Evolutionary conservation across 352 stramenopile genomes (phyloP).

Genomic region (Pythium sp.): DNA sequence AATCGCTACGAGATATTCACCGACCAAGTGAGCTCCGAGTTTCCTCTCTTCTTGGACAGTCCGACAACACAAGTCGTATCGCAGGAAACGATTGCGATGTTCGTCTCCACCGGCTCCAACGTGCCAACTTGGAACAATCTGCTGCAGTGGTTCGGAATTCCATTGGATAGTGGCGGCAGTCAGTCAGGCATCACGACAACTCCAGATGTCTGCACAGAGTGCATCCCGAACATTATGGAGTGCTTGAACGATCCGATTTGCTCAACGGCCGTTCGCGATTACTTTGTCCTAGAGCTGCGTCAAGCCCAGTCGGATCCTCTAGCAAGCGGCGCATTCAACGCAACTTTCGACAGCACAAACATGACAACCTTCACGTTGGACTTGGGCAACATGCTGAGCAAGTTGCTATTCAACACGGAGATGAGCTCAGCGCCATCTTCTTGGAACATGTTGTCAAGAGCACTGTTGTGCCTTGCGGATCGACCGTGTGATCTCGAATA

Average conservation of each 20-base stretch:
- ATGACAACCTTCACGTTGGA: neutral
- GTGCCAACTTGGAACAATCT: constrained; percentile 1
- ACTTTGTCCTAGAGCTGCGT: neutral
- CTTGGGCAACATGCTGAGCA: neutral
- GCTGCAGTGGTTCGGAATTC: constrained; percentile 4
- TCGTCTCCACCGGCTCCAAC: neutral
- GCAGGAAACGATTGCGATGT: neutral
- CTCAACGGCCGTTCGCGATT: neutral
- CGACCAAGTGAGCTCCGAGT: neutral
- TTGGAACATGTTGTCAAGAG: neutral
- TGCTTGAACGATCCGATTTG: constrained; percentile 7
- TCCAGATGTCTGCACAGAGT: constrained; percentile 2
- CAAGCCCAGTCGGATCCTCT: neutral
- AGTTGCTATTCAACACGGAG: neutral
- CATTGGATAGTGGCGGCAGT: neutral
- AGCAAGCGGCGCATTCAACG: neutral
- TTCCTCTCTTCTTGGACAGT: neutral
- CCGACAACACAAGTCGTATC: neutral
- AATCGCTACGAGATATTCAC: neutral
- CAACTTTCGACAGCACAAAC: neutral
- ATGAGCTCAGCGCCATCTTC: neutral
- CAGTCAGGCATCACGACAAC: neutral
- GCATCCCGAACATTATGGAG: neutral
- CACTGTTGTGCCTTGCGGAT: neutral
- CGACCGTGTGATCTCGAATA: constrained; percentile 9